These are phyloP conservation scores for Corymbia maculata DNA, from an alignment of 345 rosid species.

Conservation along the genomic window DNA sequence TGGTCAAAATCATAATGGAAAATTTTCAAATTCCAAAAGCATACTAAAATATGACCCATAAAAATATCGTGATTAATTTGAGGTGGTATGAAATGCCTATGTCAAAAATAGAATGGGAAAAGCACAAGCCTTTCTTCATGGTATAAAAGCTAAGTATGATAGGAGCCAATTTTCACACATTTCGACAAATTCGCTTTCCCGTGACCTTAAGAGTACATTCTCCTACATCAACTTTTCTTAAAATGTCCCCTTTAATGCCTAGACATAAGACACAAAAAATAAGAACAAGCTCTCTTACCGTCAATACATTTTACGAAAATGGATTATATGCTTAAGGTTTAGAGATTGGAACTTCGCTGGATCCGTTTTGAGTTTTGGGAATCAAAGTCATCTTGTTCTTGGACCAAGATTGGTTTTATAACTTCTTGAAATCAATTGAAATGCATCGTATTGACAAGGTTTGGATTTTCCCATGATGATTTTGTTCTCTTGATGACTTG, in stretches of 20 bases:
- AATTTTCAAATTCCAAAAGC: rapidly evolving
- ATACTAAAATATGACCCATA: background rate
- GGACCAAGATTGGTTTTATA: background rate
- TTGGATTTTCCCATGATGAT: background rate
- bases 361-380: background rate
- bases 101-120: rapidly evolving
- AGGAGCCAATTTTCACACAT: background rate
- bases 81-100: background rate
- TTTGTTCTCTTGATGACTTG: rapidly evolving
- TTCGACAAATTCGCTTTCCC: rapidly evolving
- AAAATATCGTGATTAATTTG: background rate
- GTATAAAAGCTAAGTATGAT: rapidly evolving
- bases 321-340: background rate
- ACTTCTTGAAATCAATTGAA: background rate
- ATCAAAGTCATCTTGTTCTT: background rate
- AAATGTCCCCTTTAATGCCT: background rate
- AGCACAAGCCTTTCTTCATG: rapidly evolving
- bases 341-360: background rate
- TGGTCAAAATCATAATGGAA: background rate
- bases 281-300: rapidly evolving
- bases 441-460: background rate
- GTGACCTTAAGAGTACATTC: background rate
- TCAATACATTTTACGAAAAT: rapidly evolving
- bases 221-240: background rate
- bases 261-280: rapidly evolving